phyloP scores from a whole-genome alignment of 306 rosid genomes.

The Castanea crenata region DNA sequence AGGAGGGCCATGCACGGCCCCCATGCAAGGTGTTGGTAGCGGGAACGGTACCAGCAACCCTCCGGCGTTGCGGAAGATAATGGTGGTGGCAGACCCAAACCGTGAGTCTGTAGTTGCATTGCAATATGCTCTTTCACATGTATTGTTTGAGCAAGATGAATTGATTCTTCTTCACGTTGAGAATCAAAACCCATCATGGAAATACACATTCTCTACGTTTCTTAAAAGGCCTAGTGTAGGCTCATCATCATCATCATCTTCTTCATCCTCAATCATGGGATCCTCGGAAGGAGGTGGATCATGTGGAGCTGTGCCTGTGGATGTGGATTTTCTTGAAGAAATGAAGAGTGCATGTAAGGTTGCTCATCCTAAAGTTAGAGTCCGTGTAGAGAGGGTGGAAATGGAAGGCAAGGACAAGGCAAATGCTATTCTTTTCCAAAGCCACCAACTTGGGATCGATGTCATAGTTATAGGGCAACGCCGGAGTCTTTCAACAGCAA shows the following conservation, averaged over 20 bases:
- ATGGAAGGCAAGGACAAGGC: conserved; percentile 59
- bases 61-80: conserved; percentile 37
- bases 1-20: neutral
- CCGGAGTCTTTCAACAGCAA: conserved; percentile 54
- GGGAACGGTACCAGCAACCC: neutral
- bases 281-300: conserved; percentile 32
- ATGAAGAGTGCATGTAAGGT: conserved; percentile 54
- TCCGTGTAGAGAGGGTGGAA: conserved; percentile 37
- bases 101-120: conserved; percentile 70
- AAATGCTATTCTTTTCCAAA: conserved; percentile 39
- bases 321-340: conserved; percentile 58
- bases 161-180: conserved; percentile 65
- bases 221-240: conserved; percentile 48
- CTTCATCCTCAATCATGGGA: conserved; percentile 12
- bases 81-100: conserved; percentile 76
- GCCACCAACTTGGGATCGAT: conserved; percentile 42
- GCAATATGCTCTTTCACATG: conserved; percentile 66
- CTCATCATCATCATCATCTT: neutral
- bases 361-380: conserved; percentile 44
- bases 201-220: conserved; percentile 42
- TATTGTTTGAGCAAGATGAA: conserved; percentile 60
- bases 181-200: conserved; percentile 51
- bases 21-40: conserved; percentile 34
- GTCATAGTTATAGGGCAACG: conserved; percentile 65
- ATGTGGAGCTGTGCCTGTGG: conserved; percentile 2